Percentiles rank a stretch among this genome's conserved stretches.
Evolutionary conservation across 108 stramenopile genomes (phyloP).

Genomic region (Cylindrotheca fusiformis): DNA sequence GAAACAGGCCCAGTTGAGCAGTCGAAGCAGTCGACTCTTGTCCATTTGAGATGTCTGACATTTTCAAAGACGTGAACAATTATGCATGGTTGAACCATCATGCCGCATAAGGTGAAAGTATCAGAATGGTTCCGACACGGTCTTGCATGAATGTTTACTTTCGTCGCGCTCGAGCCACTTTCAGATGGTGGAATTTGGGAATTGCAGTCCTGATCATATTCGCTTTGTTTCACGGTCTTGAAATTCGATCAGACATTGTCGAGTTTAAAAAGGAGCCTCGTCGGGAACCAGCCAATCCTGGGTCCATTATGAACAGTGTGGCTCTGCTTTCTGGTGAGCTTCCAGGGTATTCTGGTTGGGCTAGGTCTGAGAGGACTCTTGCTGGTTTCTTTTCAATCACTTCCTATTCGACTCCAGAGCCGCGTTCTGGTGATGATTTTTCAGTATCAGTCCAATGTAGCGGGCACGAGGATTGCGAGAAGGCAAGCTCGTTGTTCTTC

Average conservation of each 20-base stretch:
- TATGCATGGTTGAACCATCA: too few species aligned
- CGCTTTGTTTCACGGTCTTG: not conserved
- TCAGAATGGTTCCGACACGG: too few species aligned
- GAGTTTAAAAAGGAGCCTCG: not conserved
- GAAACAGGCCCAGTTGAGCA: too few species aligned
- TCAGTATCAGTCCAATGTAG: slow-evolving; percentile 31
- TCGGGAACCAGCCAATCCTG: not conserved
- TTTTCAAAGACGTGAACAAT: too few species aligned
- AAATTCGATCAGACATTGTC: not conserved
- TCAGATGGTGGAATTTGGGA: not conserved
- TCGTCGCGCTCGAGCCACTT: not conserved
- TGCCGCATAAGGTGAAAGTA: too few species aligned
- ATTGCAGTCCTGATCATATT: not conserved
- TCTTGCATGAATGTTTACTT: not conserved
- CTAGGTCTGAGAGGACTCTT: slow-evolving; percentile 59
- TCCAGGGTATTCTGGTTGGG: slow-evolving; percentile 83
- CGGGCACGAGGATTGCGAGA: slow-evolving; percentile 30
- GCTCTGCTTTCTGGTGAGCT: slow-evolving; percentile 49
- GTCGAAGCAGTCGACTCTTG: too few species aligned
- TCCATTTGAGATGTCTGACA: too few species aligned
- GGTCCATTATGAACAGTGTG: not conserved
- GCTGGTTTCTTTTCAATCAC: slow-evolving; percentile 50
- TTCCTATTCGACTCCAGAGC: slow-evolving; percentile 5
- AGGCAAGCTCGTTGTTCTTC: slow-evolving; percentile 46
- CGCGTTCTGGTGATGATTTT: slow-evolving; percentile 14